Conservation (phyloP, 352 stramenopile species). For the Phytophthora pistaciae region DNA sequence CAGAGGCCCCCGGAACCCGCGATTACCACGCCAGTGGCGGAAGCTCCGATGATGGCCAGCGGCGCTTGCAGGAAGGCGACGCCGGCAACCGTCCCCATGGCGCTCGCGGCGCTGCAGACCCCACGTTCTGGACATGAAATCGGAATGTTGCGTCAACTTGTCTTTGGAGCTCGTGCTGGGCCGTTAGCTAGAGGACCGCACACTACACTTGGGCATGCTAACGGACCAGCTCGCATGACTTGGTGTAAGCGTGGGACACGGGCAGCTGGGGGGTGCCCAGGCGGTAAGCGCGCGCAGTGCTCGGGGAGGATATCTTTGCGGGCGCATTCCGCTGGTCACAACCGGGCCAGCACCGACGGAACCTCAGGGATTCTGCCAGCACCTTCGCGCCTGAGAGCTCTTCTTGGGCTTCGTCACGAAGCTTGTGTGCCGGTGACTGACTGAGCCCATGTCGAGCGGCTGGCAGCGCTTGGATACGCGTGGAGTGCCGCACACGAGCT, state of each 20-base stretch:
- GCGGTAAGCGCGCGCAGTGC: slow-evolving; percentile 31
- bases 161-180: slow-evolving; percentile 26
- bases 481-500: not conserved
- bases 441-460: too few relatives aligned
- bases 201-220: not conserved
- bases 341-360: slow-evolving; percentile 7
- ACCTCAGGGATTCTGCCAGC: not conserved
- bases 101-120: not conserved
- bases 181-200: not conserved
- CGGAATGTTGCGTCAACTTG: slow-evolving; percentile 15
- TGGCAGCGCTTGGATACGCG: not conserved
- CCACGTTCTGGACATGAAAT: slow-evolving; percentile 14
- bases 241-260: slow-evolving; percentile 7
- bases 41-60: not conserved
- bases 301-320: slow-evolving; percentile 11
- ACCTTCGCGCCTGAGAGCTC: not conserved
- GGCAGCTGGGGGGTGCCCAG: slow-evolving; percentile 13
- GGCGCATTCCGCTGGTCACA: slow-evolving; percentile 26
- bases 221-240: not conserved
- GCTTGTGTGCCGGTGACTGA: not conserved
- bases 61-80: not conserved
- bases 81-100: not conserved
- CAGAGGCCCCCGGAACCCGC: not conserved
- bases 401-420: too few relatives aligned
- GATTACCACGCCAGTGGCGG: not conserved